Conservation (phyloP, 192 early-diverging fungal species). For the Chytriomyces sp. region DNA sequence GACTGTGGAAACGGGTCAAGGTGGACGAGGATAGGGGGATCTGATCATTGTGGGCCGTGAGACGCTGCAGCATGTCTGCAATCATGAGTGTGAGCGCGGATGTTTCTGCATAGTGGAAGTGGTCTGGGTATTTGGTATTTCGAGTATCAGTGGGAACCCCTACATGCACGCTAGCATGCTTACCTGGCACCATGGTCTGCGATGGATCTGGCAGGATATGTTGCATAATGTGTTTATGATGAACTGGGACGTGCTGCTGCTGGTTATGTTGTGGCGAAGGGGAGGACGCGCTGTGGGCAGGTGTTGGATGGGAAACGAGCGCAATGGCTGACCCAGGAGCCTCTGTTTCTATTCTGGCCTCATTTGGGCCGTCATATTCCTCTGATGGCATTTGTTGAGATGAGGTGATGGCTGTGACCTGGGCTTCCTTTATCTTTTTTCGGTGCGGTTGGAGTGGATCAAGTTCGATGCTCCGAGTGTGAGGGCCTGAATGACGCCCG, state of each 20-base stretch:
- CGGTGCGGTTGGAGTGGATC: no score
- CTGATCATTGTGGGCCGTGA: slow-evolving; percentile 70
- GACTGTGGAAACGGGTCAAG: slow-evolving; percentile 93
- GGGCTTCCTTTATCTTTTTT: no score
- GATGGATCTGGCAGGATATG: no score
- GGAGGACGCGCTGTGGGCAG: background rate
- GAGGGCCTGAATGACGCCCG: no score
- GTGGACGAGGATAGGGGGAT: slow-evolving; percentile 59
- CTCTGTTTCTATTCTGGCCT: background rate
- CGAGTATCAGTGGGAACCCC: background rate
- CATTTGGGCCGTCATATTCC: background rate
- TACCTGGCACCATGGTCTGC: background rate
- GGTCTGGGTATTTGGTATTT: slow-evolving; percentile 34
- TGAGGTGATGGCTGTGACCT: no score
- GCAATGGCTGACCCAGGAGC: background rate
- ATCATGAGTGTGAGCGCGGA: slow-evolving; percentile 36
- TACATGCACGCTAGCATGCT: background rate
- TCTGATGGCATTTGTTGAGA: no score
- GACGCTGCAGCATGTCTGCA: slow-evolving; percentile 50
- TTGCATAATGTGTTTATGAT: no score
- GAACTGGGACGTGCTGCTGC: no score
- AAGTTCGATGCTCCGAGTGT: no score
- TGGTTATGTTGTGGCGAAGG: no score
- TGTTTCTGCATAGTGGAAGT: slow-evolving; percentile 42
- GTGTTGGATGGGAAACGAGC: background rate